Conservation (phyloP, 2,329 filamentous ascomycete genomes). For the Neodidymelliopsis sp. region DNA sequence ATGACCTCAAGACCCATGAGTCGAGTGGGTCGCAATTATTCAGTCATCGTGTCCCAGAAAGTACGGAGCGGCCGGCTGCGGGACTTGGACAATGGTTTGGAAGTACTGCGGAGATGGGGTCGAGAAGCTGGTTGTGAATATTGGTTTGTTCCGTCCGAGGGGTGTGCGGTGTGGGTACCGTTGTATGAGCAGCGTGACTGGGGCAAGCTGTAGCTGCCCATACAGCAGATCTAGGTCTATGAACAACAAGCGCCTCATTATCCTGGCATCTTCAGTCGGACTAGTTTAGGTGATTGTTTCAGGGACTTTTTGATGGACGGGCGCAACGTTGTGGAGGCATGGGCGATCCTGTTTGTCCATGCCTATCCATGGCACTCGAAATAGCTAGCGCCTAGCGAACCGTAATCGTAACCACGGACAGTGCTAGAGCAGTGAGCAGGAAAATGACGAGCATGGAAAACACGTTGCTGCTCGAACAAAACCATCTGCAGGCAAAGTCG, state of each 20-base stretch:
- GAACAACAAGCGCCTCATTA: neutral
- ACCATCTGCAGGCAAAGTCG: neutral
- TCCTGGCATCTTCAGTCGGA: neutral
- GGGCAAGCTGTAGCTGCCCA: neutral
- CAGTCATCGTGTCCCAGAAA: neutral
- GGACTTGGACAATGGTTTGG: no score
- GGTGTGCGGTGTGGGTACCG: constrained; percentile 14
- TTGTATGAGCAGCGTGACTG: neutral
- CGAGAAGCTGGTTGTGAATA: neutral
- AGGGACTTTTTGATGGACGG: neutral
- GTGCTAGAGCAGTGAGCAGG: constrained; percentile 1
- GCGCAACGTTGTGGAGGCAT: constrained; percentile 8
- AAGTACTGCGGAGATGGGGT: no score
- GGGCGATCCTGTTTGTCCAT: neutral
- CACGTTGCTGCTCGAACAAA: constrained; percentile 5
- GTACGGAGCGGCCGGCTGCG: neutral
- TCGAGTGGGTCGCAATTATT: neutral
- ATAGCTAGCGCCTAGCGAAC: no score
- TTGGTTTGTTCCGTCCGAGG: constrained; percentile 1
- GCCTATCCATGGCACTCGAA: neutral
- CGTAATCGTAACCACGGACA: neutral
- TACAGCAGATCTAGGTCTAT: neutral
- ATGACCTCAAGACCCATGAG: neutral
- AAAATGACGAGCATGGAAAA: neutral
- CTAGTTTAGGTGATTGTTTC: neutral